Base-by-base conservation (phyloP, 2,329 filamentous ascomycete genomes). In the Alternaria longipes region DNA sequence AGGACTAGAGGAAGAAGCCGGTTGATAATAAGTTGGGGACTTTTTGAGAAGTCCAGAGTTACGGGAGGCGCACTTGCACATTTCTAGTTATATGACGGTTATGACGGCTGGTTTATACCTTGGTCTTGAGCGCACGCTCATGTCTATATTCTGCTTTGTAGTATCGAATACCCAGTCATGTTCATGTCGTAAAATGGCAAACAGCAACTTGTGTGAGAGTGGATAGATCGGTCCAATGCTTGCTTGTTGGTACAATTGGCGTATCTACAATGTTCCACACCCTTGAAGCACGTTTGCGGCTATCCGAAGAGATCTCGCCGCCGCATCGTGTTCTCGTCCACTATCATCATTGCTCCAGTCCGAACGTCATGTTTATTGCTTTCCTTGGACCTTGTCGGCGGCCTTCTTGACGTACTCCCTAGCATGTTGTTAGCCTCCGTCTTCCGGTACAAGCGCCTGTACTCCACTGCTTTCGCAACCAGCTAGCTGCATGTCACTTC, bases 371-470 rank as follows among this genome's bases (percentile, higher is more conserved):
- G n/a, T 52, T 56, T 61, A 57, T 60, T 63, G 54, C 60, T 73
- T 70, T 60, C 65, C 67, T 34, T 67, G 57, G 34, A 67, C 66
- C 64, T 72, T 72, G 47, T 74, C 76, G 55, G 74, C 70, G 14
- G 76, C 78, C 67, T 79, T 77, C 68, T 77, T 75, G 44, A 80
- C 66, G 62, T 78, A 80, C 49, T 76, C 70, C 70, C 78, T 80
- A 59, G 40, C n/a, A 11, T 14, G 1, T 14, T 7, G 50, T 67
- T 63, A 71, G 66, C 62, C 41, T 3, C n/a, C 7, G 28, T 47
- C 26, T 30, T 28, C 24, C 42, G 22, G 4, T n/a, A 32, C 30
- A 32, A 28, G 36, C 22, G 12, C 6, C 5, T 14, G 5, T 9
- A 12, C 45, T 49, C n/a, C 28, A 12, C 24, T 30, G 45, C 28